Percentiles rank a stretch among this genome's conserved stretches.
phyloP scores from a whole-genome alignment of 345 rosid genomes.

The Eucalyptus sideroxylon region DNA sequence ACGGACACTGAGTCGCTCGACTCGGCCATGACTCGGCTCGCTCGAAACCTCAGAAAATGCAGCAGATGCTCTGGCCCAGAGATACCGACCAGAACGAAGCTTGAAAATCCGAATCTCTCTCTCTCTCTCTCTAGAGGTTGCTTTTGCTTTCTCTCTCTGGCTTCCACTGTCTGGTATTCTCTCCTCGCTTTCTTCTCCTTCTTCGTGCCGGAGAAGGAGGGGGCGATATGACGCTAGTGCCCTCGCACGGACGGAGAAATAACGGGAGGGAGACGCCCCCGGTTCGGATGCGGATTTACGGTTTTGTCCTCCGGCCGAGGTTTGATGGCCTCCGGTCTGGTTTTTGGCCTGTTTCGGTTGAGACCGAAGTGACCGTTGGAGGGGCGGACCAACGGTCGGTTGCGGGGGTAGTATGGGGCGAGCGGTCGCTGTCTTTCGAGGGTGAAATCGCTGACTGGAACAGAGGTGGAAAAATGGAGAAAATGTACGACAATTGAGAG shows the following conservation, averaged over 20 bases:
- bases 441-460: not conserved
- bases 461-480: not conserved
- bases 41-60: not conserved
- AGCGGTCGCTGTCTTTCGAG: not conserved
- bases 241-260: not conserved
- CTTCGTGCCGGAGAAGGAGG: not conserved
- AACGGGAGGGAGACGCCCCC: not conserved
- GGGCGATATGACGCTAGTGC: not conserved
- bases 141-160: not conserved
- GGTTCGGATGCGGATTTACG: not conserved
- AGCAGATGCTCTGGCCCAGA: not conserved
- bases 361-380: not conserved
- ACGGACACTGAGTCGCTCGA: slow-evolving; percentile 41
- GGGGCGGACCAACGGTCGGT: not conserved
- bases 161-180: not conserved
- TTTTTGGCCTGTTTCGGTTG: not conserved
- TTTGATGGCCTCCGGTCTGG: not conserved
- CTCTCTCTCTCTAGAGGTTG: not conserved
- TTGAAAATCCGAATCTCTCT: not conserved
- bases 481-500: not conserved
- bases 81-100: not conserved
- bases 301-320: not conserved
- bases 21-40: slow-evolving; percentile 23
- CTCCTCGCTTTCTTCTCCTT: not conserved
- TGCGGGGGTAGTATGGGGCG: not conserved